A percentile compares a stretch with the other conserved stretches of the same genome.
These are phyloP conservation scores for Austroboletus eburneus DNA, from an alignment of 768 basidiomycete genomes.

Conservation along the genomic window DNA sequence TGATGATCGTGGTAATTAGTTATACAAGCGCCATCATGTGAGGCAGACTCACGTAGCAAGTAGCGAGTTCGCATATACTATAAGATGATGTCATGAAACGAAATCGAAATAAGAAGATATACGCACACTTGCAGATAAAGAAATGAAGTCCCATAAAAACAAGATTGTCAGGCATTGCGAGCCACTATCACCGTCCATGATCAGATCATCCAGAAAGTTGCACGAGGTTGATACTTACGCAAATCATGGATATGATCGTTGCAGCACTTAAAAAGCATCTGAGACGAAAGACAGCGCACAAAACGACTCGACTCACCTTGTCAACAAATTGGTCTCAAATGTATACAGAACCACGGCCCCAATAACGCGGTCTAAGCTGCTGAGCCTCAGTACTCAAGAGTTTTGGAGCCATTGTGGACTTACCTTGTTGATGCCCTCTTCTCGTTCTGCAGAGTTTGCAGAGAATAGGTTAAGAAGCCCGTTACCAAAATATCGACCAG, in stretches of 20 bases:
- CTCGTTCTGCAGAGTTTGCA: constrained; percentile 37
- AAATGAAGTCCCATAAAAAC: constrained; percentile 53
- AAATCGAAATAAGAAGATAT: not conserved
- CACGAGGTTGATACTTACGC: constrained; percentile 28
- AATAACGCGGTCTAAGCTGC: constrained; percentile 45
- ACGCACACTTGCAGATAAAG: constrained; percentile 48
- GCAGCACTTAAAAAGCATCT: constrained; percentile 30
- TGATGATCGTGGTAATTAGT: constrained; percentile 4
- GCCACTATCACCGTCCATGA: constrained; percentile 36
- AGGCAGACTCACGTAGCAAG: constrained; percentile 36
- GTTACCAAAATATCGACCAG: constrained; percentile 49
- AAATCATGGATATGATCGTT: constrained; percentile 40
- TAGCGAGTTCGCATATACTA: constrained; percentile 50
- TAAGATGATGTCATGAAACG: not conserved
- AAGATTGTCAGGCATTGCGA: constrained; percentile 43
- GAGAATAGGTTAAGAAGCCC: constrained; percentile 39
- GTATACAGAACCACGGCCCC: constrained; percentile 48
- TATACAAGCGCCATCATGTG: not conserved
- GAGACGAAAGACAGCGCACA: not conserved
- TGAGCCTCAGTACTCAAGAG: not conserved
- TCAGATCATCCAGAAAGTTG: not conserved
- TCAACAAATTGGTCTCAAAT: constrained; percentile 50
- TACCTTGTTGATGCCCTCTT: constrained; percentile 39
- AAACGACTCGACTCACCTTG: constrained; percentile 31
- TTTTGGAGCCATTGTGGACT: not conserved